Base-by-base conservation (phyloP, 768 basidiomycete genomes). In the Lactarius hatsudake region DNA sequence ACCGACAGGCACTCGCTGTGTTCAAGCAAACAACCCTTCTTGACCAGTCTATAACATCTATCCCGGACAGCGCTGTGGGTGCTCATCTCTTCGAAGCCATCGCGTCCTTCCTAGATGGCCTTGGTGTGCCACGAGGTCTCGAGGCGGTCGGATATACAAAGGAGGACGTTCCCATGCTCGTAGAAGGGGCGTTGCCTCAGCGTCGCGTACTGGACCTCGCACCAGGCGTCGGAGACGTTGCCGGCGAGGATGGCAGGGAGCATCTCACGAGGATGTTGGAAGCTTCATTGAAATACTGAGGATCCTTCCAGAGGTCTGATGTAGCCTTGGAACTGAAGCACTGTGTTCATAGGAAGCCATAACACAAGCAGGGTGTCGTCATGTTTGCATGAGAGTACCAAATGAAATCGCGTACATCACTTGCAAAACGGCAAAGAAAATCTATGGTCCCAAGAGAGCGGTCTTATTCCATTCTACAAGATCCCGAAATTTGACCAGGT, bases 141-240 rank as follows among this genome's bases (percentile, higher is more conserved):
- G 89, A 87, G 73, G 91, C 89, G 32, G 80, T 97, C 51, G 94
- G 90, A 54, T 94, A 93, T 74, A 84, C 81, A 30, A 79, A 80
- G 23, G 79, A 77, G 23, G 93, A 96, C 71, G 80, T 94, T 13
- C 78, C 82, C 36, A 83, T 79, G 77, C 84, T 98, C 17, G 96
- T 97, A 1, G 87, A 96, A 67, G 96, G 96, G 5, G 93, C 96
- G 23, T 75, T 98, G 56, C 96, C 96, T 18, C 96, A 98, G 77
- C 79, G 94, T 63, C 84, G 96, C 20, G 96, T 98, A 5, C 76
- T 98, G 69, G 95, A 97, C 75, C 82, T 98, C 34, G 96, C 96
- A 9, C 96, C 96, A 18, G 90, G 91, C 59, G 88, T 96, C 71
- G 91, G 93, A 12, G 85, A 93, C 72, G 82, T 94, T 38, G 85